Evolutionary conservation across 2,329 filamentous ascomycete species (phyloP).

Genomic region (Ampelomyces quisqualis): DNA sequence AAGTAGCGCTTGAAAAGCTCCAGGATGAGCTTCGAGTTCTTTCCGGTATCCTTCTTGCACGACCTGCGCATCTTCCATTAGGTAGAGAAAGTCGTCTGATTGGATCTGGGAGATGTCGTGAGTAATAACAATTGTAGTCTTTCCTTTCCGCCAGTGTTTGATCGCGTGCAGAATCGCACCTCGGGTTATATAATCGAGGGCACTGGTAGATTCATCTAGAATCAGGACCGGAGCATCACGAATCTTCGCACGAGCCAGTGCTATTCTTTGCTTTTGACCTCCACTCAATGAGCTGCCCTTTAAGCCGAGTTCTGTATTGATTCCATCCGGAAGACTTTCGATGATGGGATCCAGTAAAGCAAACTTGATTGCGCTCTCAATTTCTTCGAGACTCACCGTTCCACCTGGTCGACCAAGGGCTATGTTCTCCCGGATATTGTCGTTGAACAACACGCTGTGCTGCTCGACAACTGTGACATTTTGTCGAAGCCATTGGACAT

Average conservation of each 20-base stretch:
- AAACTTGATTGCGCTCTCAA: slow-evolving; percentile 64
- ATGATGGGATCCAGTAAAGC: slow-evolving; percentile 71
- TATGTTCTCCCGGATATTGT: slow-evolving; percentile 76
- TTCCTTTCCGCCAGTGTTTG: slow-evolving; percentile 71
- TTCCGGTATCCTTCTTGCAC: slow-evolving; percentile 67
- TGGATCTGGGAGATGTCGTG: slow-evolving; percentile 80
- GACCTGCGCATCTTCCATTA: slow-evolving; percentile 69
- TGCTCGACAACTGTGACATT: slow-evolving; percentile 85
- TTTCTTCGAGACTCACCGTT: slow-evolving; percentile 54
- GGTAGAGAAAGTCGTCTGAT: slow-evolving; percentile 73
- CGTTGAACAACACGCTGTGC: slow-evolving; percentile 75
- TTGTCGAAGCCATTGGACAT: slow-evolving; percentile 70
- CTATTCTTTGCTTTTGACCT: slow-evolving; percentile 79
- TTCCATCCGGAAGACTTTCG: slow-evolving; percentile 63
- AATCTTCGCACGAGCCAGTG: slow-evolving; percentile 74
- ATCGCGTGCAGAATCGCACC: slow-evolving; percentile 71
- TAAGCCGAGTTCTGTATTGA: slow-evolving; percentile 70
- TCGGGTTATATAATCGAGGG: slow-evolving; percentile 73
- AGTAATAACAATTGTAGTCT: slow-evolving; percentile 91
- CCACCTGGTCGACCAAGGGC: slow-evolving; percentile 64
- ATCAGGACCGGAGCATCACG: slow-evolving; percentile 79
- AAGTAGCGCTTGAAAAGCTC: slow-evolving; percentile 49
- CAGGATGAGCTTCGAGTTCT: slow-evolving; percentile 52
- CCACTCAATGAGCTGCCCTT: slow-evolving; percentile 75
- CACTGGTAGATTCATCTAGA: slow-evolving; percentile 85